Evolutionary conservation across 371 early-diverging fungal genomes (phyloP).

Genomic region (Mortierella sp.): DNA sequence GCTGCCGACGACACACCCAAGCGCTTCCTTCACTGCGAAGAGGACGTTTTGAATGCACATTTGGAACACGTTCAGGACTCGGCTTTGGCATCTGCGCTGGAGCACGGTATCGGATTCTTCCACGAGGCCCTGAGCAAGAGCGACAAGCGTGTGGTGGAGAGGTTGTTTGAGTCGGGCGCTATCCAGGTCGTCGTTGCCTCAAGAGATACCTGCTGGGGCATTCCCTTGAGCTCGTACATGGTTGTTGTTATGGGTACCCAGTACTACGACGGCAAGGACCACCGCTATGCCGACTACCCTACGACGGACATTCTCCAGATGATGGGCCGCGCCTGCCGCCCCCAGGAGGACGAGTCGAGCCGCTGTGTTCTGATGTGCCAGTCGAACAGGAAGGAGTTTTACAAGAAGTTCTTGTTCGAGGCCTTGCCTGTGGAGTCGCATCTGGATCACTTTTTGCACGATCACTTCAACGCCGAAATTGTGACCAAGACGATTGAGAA

Average conservation of each 20-base stretch:
- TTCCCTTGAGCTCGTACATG: constrained; percentile 83
- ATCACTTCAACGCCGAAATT: constrained; percentile 97
- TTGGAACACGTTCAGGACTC: constrained; percentile 80
- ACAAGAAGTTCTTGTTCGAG: constrained; percentile 96
- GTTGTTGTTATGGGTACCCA: constrained; percentile 98
- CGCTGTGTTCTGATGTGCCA: constrained; percentile 95
- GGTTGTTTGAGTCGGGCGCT: constrained; percentile 82
- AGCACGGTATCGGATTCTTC: constrained; percentile 90
- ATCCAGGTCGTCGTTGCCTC: constrained; percentile 93
- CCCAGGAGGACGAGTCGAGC: constrained; percentile 77
- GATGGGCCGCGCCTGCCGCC: constrained; percentile 93
- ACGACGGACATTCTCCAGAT: constrained; percentile 96
- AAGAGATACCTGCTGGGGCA: constrained; percentile 92
- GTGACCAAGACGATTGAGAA: constrained; percentile 94
- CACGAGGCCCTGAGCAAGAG: constrained; percentile 87
- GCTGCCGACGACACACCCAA: constrained; percentile 81
- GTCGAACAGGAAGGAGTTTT: constrained; percentile 93
- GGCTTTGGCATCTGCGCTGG: constrained; percentile 77
- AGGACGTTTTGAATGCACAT: constrained; percentile 73
- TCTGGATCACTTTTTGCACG: constrained; percentile 90
- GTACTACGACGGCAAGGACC: constrained; percentile 93
- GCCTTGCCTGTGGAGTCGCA: constrained; percentile 95
- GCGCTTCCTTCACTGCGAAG: constrained; percentile 79
- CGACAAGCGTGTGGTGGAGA: constrained; percentile 82
- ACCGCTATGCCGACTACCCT: constrained; percentile 95